Evolutionary conservation across 1,139 yeast species (phyloP).

Genomic region (Scheffersomyces cryptocercus): DNA sequence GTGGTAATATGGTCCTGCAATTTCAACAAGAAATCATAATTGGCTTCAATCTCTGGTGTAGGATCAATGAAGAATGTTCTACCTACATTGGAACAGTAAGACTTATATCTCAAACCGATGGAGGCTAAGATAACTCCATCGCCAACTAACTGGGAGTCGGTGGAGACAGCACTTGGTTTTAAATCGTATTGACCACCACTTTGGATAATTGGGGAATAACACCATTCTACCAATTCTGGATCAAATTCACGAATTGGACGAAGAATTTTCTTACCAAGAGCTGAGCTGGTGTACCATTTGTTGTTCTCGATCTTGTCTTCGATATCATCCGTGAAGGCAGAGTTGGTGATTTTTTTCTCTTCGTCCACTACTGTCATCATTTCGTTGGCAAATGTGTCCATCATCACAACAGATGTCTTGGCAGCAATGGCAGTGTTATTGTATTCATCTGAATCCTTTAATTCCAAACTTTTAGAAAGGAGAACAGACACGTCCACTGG

Average conservation of each 20-base stretch:
- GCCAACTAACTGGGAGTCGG: slow-evolving; percentile 62
- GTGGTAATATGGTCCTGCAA: slow-evolving; percentile 65
- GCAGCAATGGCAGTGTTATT: slow-evolving; percentile 68
- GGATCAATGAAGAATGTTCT: slow-evolving; percentile 93
- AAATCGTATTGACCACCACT: slow-evolving; percentile 86
- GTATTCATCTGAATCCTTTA: slow-evolving; percentile 80
- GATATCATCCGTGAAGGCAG: slow-evolving; percentile 70
- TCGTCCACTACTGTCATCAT: slow-evolving; percentile 89
- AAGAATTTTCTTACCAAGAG: slow-evolving; percentile 56
- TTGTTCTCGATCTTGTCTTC: slow-evolving; percentile 81
- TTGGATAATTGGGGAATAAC: slow-evolving; percentile 89
- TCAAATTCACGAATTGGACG: slow-evolving; percentile 59
- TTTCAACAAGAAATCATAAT: slow-evolving; percentile 73
- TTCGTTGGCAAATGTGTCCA: slow-evolving; percentile 84
- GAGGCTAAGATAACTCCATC: slow-evolving; percentile 85
- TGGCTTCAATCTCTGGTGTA: slow-evolving; percentile 70
- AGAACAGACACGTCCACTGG: slow-evolving; percentile 33
- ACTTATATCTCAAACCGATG: slow-evolving; percentile 83
- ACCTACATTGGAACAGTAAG: slow-evolving; percentile 85
- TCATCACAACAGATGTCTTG: slow-evolving; percentile 74
- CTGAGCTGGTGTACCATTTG: slow-evolving; percentile 65
- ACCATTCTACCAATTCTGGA: slow-evolving; percentile 83
- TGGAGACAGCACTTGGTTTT: slow-evolving; percentile 81
- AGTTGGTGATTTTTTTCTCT: slow-evolving; percentile 73
- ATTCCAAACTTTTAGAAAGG: slow-evolving; percentile 61